These are phyloP conservation scores for Phytophthora sojae DNA, from an alignment of 352 stramenopile species.

Conservation along the genomic window DNA sequence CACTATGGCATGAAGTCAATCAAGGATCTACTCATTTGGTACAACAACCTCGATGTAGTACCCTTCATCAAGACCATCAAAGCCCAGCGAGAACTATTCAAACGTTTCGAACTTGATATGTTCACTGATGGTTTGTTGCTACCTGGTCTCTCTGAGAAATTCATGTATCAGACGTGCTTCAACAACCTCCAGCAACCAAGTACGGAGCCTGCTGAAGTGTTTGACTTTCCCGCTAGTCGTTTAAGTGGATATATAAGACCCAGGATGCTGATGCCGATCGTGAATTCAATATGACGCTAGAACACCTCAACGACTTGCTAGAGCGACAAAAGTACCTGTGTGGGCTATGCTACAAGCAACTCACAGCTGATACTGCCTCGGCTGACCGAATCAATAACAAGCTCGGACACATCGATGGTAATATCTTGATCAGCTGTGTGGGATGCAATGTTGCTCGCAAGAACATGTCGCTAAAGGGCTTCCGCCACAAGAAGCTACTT, in stretches of 20 bases:
- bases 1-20: no score
- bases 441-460: constrained; percentile 4
- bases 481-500: not conserved
- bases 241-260: constrained; percentile 24
- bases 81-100: constrained; percentile 20
- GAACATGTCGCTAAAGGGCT: not conserved
- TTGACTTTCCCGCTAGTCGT: constrained; percentile 23
- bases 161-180: constrained; percentile 38
- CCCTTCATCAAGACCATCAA: constrained; percentile 33
- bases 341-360: constrained; percentile 23
- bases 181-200: constrained; percentile 17
- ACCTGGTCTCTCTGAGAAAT: constrained; percentile 16
- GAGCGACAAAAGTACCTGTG: constrained; percentile 29
- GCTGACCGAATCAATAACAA: constrained; percentile 23
- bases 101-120: constrained; percentile 24
- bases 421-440: constrained; percentile 28
- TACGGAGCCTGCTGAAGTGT: constrained; percentile 14
- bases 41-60: constrained; percentile 35
- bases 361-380: constrained; percentile 29
- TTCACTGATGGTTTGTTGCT: no score
- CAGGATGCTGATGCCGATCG: constrained; percentile 30
- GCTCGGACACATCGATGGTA: not conserved
- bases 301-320: constrained; percentile 25
- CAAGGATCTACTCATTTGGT: constrained; percentile 37
- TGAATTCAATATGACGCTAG: constrained; percentile 26